Base-by-base conservation (phyloP, 1,284 basidiomycete genomes). In the Melampsora americana region DNA sequence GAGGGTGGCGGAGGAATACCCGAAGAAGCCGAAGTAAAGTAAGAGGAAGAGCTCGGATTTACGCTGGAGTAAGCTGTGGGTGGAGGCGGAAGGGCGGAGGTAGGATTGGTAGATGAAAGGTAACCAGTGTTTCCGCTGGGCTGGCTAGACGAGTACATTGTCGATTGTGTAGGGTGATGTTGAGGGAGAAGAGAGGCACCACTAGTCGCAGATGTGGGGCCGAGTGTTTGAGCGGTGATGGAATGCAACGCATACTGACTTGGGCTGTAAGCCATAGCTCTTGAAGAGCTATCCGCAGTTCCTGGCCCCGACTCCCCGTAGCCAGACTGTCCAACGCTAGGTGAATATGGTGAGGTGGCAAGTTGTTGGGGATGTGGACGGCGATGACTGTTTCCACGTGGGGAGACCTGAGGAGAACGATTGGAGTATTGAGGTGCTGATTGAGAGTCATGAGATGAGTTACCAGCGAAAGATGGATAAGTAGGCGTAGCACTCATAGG, bases 161-260 rank as follows among this genome's bases (percentile, higher is more conserved):
- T 44, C 16, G 44, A 18, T 44, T 44, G 44, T 44, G 44, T 44
- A 44, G 44, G 44, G 44, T 44, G 56, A 26, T 59, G 23, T 26
- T 59, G 28, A 59, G 56, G 56, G 23, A 59, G 23, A 59, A 59
- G 28, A 59, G 56, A 30, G 16, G n/a, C 56, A 59, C 23, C 23
- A 26, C 56, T 30, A 18, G 56, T 59, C 28, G 56, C 23, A 18
- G 56, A 59, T 30, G 56, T 59, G 12, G 56, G 23, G 56, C 23
- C 28, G 20, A 30, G 28, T 26, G 56, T 26, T 3, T 23, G 28
- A 30, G 56, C 56, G 20, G 56, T 59, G 20, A 59, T 59, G 2
- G 56, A 59, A 30, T 59, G 56, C 9, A 59, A 30, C 3, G 56
- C 56, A 59, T 59, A 59, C 28, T 59, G 56, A 59, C 23, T 59